A percentile compares a stretch with the other conserved stretches of the same genome.
These are phyloP conservation scores for Mortierella alpina DNA, from an alignment of 192 early-diverging fungal species.

Conservation along the genomic window DNA sequence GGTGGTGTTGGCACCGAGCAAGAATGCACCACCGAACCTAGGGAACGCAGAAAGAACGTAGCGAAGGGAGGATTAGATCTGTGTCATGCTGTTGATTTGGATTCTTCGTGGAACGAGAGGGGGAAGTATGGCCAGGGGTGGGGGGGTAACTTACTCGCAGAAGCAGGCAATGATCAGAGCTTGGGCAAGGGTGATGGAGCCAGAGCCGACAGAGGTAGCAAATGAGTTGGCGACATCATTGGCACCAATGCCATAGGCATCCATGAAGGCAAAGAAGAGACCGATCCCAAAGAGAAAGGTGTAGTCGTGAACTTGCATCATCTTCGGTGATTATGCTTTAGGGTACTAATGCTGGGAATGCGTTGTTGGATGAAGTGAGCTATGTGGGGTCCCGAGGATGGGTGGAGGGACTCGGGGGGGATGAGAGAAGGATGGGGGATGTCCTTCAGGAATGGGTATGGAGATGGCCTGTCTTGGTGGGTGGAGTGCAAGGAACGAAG, in stretches of 20 bases:
- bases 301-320: slow-evolving; percentile 66
- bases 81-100: no score
- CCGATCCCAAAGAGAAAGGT: slow-evolving; percentile 74
- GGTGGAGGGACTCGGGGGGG: background rate
- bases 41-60: no score
- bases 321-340: slow-evolving; percentile 10
- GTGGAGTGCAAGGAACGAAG: background rate
- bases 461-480: background rate
- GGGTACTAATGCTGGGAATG: background rate
- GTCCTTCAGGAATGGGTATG: background rate
- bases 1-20: slow-evolving; percentile 76
- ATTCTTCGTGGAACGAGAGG: no score
- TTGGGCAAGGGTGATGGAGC: slow-evolving; percentile 78
- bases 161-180: slow-evolving; percentile 84
- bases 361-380: background rate
- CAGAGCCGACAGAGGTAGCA: slow-evolving; percentile 86
- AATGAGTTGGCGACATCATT: slow-evolving; percentile 94
- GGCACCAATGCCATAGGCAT: slow-evolving; percentile 84
- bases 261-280: slow-evolving; percentile 68
- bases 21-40: slow-evolving; percentile 76
- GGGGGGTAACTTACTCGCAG: slow-evolving; percentile 70
- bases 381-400: background rate
- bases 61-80: no score
- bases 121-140: slow-evolving; percentile 77
- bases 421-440: background rate